Evolutionary conservation across 331 rosid species (phyloP), one percentile per base, ranked within the genome.

Genomic region (Pyrus hybrid): DNA sequence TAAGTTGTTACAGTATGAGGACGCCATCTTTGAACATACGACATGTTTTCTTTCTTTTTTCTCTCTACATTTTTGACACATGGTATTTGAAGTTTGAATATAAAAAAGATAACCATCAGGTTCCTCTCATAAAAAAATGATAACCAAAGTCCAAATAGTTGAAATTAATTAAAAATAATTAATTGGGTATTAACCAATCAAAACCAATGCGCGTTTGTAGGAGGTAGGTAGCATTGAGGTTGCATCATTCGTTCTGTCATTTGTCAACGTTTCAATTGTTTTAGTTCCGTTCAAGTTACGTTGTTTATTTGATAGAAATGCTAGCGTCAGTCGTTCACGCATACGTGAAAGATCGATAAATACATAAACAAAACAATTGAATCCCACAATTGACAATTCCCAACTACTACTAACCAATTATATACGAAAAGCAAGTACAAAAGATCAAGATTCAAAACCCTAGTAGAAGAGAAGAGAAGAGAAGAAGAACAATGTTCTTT

Each of bases 21-120:
- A 84, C 72, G 86, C 54, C 85, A 77, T 83, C 81, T 75, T 64
- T 64, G 45, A 18, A 58, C 16, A 22, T 12, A 5, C 25, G 69
- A 64, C 20, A 69, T 75, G 22, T n/a, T 58, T 76, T 68, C 64
- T 72, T 76, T 73, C 67, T 47, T 72, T 57, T 69, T 43, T 72
- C 5, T 2, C 54, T 62, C 61, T 53, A n/a, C 14, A 29, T 60
- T 29, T 13, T 60, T 10, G 3, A 41, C 45, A 41, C 3, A 41
- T 41, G 45, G 4, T 41, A 11, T 41, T 41, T 41, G 45, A 41
- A 41, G 45, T 41, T 41, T 41, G 72, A n/a, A 33, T 21, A 68
- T 23, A 43, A 63, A 73, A 62, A 47, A 20, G 32, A 14, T 10
- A 10, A 21, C 4, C 25, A 37, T 41, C 77, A 28, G 8, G 63